Evolutionary conservation across 106 monocot species (phyloP).

Genomic region (Dioscorea dumetorum): DNA sequence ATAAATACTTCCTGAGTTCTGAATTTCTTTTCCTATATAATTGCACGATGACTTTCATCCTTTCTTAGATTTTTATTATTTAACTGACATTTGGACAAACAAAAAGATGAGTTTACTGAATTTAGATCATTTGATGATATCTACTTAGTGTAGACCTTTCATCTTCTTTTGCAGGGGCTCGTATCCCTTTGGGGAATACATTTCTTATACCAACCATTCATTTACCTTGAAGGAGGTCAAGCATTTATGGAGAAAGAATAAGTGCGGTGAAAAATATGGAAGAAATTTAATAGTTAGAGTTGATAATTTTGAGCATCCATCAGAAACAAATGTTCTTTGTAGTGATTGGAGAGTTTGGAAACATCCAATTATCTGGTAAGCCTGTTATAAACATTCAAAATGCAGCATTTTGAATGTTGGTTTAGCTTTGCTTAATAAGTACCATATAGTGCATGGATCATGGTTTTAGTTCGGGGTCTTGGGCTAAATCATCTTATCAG

Average conservation of each 20-base stretch:
- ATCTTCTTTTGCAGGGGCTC: conserved; percentile 44
- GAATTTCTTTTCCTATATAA: too few relatives aligned
- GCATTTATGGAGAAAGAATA: conserved; percentile 92
- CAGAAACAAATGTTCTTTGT: conserved; percentile 82
- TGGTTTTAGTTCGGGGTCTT: too few relatives aligned
- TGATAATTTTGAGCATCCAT: conserved; percentile 73
- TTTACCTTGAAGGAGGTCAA: conserved; percentile 88
- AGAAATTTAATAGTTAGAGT: conserved; percentile 53
- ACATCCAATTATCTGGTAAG: conserved; percentile 88
- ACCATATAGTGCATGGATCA: not conserved
- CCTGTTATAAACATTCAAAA: not conserved
- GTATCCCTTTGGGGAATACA: conserved; percentile 88
- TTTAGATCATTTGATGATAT: not conserved
- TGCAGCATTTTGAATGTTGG: not conserved
- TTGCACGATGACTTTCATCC: too few relatives aligned
- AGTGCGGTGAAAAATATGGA: conserved; percentile 52
- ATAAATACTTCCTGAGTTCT: too few relatives aligned
- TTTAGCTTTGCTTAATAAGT: not conserved
- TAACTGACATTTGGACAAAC: too few relatives aligned
- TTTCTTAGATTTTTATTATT: too few relatives aligned
- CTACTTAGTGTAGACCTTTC: conserved; percentile 6
- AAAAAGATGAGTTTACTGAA: too few relatives aligned
- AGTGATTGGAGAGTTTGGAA: conserved; percentile 84
- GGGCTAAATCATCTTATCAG: too few relatives aligned
- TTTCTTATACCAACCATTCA: conserved; percentile 65